Conservation (phyloP, 768 basidiomycete genomes). For the button mushroom (Agaricus bisporus) region DNA sequence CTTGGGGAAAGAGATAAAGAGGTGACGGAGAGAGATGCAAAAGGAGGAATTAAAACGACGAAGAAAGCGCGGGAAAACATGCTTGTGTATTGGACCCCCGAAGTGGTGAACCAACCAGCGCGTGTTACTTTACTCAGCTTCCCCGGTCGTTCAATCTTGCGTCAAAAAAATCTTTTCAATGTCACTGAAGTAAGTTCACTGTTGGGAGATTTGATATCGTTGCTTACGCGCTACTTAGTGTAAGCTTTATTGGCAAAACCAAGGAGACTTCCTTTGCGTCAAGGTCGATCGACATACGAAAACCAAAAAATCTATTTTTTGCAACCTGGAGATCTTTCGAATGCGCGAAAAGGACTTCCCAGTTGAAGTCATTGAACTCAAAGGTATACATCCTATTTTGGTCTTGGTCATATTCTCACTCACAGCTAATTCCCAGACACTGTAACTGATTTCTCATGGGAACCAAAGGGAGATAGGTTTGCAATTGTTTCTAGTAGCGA, state of each 20-base stretch:
- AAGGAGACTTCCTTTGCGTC: constrained; percentile 97
- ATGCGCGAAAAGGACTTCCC: constrained; percentile 97
- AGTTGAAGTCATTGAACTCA: constrained; percentile 95
- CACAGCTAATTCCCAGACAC: constrained; percentile 50
- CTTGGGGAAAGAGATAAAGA: constrained; percentile 85
- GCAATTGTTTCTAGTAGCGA: constrained; percentile 93
- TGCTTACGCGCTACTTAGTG: constrained; percentile 48
- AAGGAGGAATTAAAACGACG: constrained; percentile 33
- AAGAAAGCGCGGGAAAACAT: constrained; percentile 84
- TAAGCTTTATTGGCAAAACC: constrained; percentile 97
- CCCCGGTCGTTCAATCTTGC: constrained; percentile 75
- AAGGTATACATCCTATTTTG: constrained; percentile 48
- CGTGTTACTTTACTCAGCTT: constrained; percentile 90
- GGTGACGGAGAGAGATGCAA: constrained; percentile 50
- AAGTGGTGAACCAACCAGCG: constrained; percentile 93
- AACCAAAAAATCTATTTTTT: constrained; percentile 97
- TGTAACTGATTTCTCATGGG: constrained; percentile 97
- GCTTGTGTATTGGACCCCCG: constrained; percentile 97
- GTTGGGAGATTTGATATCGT: neutral
- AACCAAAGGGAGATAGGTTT: constrained; percentile 95
- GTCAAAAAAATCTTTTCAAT: constrained; percentile 97
- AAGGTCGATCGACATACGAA: constrained; percentile 99
- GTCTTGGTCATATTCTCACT: constrained; percentile 10
- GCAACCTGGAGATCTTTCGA: constrained; percentile 96
- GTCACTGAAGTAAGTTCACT: constrained; percentile 77